Evolutionary conservation across 2,329 filamentous ascomycete genomes (phyloP).

Genomic region (Ophiostoma australiae): DNA sequence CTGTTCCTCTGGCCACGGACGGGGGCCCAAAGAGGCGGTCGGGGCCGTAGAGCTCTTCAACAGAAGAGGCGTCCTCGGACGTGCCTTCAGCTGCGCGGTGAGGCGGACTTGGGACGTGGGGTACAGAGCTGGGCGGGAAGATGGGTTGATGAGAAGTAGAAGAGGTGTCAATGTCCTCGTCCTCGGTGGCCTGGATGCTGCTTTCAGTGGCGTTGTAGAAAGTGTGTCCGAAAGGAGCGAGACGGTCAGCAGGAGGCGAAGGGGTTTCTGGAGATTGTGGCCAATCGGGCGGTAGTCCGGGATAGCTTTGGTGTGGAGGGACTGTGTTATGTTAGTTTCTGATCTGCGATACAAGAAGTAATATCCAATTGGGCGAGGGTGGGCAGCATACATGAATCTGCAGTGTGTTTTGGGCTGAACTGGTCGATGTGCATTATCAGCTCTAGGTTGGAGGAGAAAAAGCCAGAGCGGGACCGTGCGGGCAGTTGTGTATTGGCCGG

Average conservation of each 20-base stretch:
- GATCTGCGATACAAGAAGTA: not conserved
- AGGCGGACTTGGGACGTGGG: slow-evolving; percentile 40
- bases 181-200: slow-evolving; percentile 15
- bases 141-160: not conserved
- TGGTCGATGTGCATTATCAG: slow-evolving; percentile 6
- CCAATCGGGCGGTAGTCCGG: slow-evolving; percentile 17
- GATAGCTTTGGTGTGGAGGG: not conserved
- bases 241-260: slow-evolving; percentile 24
- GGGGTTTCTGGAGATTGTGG: slow-evolving; percentile 20
- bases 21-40: slow-evolving; percentile 39
- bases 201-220: slow-evolving; percentile 9
- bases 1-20: slow-evolving; percentile 10
- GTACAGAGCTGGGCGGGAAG: slow-evolving; percentile 26
- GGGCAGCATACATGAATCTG: not conserved
- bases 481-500: not conserved
- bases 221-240: slow-evolving; percentile 26
- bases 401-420: not conserved
- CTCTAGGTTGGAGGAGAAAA: not conserved
- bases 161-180: slow-evolving; percentile 28
- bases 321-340: slow-evolving; percentile 4
- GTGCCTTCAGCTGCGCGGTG: slow-evolving; percentile 28
- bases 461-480: not conserved
- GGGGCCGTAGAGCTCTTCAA: slow-evolving; percentile 44
- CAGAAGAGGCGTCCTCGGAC: slow-evolving; percentile 32
- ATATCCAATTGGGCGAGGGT: not conserved